Base-by-base conservation (phyloP, 345 rosid species). In the Tarenaya hassleriana region DNA sequence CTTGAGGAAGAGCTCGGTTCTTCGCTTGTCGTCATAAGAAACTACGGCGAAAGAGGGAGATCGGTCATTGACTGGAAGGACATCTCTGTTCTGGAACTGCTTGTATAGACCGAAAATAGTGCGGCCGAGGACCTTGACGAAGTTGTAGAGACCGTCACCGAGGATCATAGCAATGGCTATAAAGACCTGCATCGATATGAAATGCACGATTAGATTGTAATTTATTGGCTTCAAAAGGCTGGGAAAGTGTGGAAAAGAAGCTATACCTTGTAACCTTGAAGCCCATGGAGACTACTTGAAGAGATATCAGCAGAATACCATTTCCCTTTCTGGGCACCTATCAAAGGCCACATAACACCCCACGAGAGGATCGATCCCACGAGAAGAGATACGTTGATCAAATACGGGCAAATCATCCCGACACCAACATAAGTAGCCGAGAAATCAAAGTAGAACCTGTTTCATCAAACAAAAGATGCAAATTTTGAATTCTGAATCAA, bases 261-360 rank as follows among this genome's bases (percentile, higher is more conserved):
- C 13, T 16, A 41, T 53, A 82, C 90, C 81, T 52, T 78, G 71
- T 84, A 84, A 53, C 83, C 85, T 62, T 81, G 83, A 16, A 84
- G 67, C 15, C 83, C 81, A n/a, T 70, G 77, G 38, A 78, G 56
- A 60, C 66, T 73, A 51, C 44, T 50, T 35, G 55, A 0, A 7
- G 10, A 0, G 17, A 75, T 73, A 20, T 70, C 69, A 10, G 75
- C 63, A n/a, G 74, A 5, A 46, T 51, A 83, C 91, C 84, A 80
- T 14, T 69, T 61, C 32, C 87, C 84, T 56, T 64, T 66, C 41
- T 62, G 71, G 0, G 53, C 55, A 31, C 10, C 75, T 13, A 83
- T 80, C 46, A 80, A 74, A 61, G 91, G 91, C 87, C 91, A 83
- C 77, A 80, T 77, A 7, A 83, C 4, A 40, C 82, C 86, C 87